phyloP scores from a whole-genome alignment of 1,284 basidiomycete species.

The Pseudomicrostroma phylloplanum region DNA sequence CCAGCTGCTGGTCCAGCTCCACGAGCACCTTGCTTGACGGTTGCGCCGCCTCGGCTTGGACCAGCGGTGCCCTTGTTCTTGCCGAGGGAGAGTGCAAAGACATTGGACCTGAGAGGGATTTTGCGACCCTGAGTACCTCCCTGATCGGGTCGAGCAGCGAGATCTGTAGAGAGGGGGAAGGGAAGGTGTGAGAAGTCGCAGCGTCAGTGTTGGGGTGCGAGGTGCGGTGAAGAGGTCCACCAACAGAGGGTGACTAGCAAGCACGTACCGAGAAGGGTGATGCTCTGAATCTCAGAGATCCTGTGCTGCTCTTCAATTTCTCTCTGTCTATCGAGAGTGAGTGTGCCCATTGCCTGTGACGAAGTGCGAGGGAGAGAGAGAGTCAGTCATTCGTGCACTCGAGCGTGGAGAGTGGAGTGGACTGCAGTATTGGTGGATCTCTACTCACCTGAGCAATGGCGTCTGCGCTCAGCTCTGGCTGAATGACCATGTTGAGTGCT shows the following conservation, averaged over 20 bases:
- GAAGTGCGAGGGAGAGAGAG: not conserved
- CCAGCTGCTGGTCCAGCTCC: no score
- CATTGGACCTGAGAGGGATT: slow-evolving; percentile 19
- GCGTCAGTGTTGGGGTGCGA: no score
- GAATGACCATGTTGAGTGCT: no score
- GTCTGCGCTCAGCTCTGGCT: no score
- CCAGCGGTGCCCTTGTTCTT: not conserved
- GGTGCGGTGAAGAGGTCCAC: no score
- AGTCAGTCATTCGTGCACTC: no score
- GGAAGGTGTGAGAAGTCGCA: not conserved
- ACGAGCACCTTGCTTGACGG: not conserved
- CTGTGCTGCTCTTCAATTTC: slow-evolving; percentile 1
- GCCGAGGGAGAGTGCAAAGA: slow-evolving; percentile 13
- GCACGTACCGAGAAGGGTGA: no score
- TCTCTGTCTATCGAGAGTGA: not conserved
- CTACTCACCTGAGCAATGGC: no score
- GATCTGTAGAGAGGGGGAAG: slow-evolving; percentile 8
- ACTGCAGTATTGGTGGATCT: no score
- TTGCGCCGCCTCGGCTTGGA: not conserved
- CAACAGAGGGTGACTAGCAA: no score
- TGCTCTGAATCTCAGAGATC: no score
- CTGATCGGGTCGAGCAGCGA: slow-evolving; percentile 23
- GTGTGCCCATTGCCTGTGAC: not conserved
- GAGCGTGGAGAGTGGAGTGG: no score
- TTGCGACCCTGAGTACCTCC: slow-evolving; percentile 26